These are phyloP conservation scores for Candida berthetii DNA, from an alignment of 805 yeast species.

Conservation along the genomic window DNA sequence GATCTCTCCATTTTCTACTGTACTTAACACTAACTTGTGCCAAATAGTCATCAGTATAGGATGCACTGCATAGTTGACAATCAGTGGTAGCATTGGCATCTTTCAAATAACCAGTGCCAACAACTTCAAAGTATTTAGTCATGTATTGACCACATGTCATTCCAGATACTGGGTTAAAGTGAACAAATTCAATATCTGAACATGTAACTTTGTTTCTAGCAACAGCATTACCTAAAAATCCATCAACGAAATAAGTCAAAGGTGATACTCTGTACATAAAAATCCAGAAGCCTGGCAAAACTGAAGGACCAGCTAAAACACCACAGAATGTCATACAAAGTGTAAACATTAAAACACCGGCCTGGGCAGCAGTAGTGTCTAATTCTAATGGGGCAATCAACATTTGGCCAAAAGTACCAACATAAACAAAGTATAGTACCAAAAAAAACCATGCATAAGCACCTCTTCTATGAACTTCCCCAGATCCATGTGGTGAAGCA, in stretches of 20 bases:
- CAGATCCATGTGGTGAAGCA: conserved; percentile 46
- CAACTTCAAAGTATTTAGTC: conserved; percentile 30
- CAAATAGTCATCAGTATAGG: conserved; percentile 50
- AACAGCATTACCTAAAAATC: conserved; percentile 39
- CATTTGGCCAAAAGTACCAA: conserved; percentile 50
- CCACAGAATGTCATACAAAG: conserved; percentile 41
- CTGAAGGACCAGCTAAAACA: conserved; percentile 25
- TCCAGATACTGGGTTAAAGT: conserved; percentile 46
- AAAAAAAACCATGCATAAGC: conserved; percentile 42
- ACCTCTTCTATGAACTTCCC: conserved; percentile 46
- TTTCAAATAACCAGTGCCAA: conserved; percentile 40
- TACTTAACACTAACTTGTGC: conserved; percentile 21
- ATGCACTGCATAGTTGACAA: conserved; percentile 55
- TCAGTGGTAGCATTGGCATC: conserved; percentile 29
- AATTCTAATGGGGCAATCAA: conserved; percentile 51
- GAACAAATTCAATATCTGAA: conserved; percentile 36
- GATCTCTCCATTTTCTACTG: conserved; percentile 45
- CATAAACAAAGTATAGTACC: conserved; percentile 41
- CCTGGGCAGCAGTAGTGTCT: conserved; percentile 55
- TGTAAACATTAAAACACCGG: conserved; percentile 48
- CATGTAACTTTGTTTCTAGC: conserved; percentile 49
- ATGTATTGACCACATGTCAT: conserved; percentile 54
- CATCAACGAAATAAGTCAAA: conserved; percentile 48
- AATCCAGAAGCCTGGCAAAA: conserved; percentile 68
- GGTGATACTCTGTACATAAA: conserved; percentile 65